Conservation (phyloP, 192 early-diverging fungal genomes). For the Gonapodya prolifera region DNA sequence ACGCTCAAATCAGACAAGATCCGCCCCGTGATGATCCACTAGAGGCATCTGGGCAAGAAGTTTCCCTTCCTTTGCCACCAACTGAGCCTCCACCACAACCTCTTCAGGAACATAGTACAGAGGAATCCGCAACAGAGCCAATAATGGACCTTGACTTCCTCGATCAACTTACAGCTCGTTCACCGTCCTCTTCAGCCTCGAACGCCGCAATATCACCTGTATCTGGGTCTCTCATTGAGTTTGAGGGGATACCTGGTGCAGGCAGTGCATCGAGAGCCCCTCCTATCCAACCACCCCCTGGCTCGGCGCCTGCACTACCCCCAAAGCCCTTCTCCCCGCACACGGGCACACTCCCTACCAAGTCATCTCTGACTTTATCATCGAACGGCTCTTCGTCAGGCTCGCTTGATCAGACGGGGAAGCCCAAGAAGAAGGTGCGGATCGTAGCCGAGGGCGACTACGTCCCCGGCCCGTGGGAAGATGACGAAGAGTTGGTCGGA, state of each 20-base stretch:
- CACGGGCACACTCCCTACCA: neutral
- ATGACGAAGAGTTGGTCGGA: neutral
- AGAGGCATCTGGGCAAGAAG: too few relatives aligned
- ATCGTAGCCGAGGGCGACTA: neutral
- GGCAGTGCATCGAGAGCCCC: neutral
- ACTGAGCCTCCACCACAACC: neutral
- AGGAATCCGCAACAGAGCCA: neutral
- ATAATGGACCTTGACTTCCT: neutral
- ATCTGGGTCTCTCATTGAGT: neutral
- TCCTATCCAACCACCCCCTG: neutral
- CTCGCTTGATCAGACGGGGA: neutral
- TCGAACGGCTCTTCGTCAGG: neutral
- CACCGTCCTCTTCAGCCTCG: neutral
- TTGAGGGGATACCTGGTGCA: neutral
- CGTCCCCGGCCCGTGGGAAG: neutral
- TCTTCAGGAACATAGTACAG: neutral
- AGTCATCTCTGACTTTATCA: neutral
- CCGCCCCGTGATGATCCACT: too few relatives aligned
- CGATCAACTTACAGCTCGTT: neutral
- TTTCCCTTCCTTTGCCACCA: neutral
- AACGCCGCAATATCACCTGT: neutral
- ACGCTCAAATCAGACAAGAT: too few relatives aligned
- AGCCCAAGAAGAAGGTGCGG: neutral
- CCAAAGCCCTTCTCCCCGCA: neutral
- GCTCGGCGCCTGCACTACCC: too few relatives aligned